These are phyloP conservation scores for Anacardium occidentale DNA, from an alignment of 345 rosid genomes.

Conservation along the genomic window DNA sequence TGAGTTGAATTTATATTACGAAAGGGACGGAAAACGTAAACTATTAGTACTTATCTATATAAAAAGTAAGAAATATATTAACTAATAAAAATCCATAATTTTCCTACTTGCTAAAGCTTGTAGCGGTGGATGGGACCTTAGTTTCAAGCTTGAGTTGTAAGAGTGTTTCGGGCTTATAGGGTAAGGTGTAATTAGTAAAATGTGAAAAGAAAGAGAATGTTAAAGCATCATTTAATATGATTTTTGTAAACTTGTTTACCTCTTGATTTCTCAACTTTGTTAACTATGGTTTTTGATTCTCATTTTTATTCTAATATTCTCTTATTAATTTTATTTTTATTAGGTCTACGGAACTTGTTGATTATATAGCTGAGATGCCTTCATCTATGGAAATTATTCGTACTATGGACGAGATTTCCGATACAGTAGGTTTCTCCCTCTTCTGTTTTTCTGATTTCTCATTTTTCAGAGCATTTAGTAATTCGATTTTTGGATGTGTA, in stretches of 20 bases:
- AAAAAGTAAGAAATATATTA: too few relatives aligned
- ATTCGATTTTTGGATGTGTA: slow-evolving; percentile 26
- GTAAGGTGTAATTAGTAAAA: neutral
- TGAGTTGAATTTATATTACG: too few relatives aligned
- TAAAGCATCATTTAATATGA: neutral
- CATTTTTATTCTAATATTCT: neutral
- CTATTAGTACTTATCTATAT: too few relatives aligned
- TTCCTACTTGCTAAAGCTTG: too few relatives aligned
- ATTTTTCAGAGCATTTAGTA: neutral
- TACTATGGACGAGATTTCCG: slow-evolving; percentile 93
- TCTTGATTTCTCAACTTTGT: neutral
- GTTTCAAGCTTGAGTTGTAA: too few relatives aligned
- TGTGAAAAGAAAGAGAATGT: neutral
- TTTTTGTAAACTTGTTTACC: neutral
- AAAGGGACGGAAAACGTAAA: too few relatives aligned
- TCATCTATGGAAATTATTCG: slow-evolving; percentile 62
- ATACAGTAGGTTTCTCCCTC: slow-evolving; percentile 43
- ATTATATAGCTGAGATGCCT: slow-evolving; percentile 62
- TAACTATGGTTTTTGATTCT: neutral
- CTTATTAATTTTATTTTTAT: neutral
- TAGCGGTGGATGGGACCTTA: too few relatives aligned
- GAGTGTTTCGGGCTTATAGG: too few relatives aligned
- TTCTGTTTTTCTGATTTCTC: neutral
- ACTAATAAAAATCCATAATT: too few relatives aligned
- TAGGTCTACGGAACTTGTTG: slow-evolving; percentile 77